phyloP scores from a whole-genome alignment of 2,329 filamentous ascomycete species.

The Balansia obtecta region DNA sequence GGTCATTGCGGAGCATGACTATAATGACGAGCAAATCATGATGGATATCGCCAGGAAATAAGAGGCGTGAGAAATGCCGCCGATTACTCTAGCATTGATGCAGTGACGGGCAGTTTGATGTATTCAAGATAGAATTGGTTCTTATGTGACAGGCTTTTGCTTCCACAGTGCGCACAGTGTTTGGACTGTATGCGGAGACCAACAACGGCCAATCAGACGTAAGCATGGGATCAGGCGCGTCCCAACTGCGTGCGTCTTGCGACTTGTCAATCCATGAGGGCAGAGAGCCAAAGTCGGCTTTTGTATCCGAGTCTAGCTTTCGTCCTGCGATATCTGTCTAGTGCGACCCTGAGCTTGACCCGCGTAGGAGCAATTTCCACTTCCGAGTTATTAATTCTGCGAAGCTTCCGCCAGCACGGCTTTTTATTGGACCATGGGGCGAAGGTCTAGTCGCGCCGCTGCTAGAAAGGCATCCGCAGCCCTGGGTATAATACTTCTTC shows the following conservation, averaged over 20 bases:
- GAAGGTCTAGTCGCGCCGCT: slow-evolving; percentile 40
- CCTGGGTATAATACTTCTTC: slow-evolving; percentile 28
- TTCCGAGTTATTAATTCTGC: background rate
- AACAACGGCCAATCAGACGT: slow-evolving; percentile 15
- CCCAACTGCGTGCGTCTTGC: slow-evolving; percentile 8
- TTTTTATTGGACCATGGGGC: slow-evolving; percentile 17
- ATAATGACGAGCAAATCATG: background rate
- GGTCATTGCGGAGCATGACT: background rate
- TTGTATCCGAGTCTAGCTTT: slow-evolving; percentile 1
- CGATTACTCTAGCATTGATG: no score
- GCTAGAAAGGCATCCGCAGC: slow-evolving; percentile 41
- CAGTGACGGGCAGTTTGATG: no score
- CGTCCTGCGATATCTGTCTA: background rate
- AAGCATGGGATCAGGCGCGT: slow-evolving; percentile 14
- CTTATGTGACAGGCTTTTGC: background rate
- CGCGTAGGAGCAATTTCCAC: background rate
- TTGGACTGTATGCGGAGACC: slow-evolving; percentile 9
- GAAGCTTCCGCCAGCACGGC: background rate
- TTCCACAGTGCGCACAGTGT: slow-evolving; percentile 4
- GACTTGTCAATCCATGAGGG: background rate
- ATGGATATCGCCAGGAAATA: background rate
- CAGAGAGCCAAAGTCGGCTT: background rate
- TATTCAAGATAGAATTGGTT: no score
- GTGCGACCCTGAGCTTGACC: no score
- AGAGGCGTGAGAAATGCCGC: no score